Conservation (phyloP, 371 early-diverging fungal genomes). For the Lichtheimia ramosa region DNA sequence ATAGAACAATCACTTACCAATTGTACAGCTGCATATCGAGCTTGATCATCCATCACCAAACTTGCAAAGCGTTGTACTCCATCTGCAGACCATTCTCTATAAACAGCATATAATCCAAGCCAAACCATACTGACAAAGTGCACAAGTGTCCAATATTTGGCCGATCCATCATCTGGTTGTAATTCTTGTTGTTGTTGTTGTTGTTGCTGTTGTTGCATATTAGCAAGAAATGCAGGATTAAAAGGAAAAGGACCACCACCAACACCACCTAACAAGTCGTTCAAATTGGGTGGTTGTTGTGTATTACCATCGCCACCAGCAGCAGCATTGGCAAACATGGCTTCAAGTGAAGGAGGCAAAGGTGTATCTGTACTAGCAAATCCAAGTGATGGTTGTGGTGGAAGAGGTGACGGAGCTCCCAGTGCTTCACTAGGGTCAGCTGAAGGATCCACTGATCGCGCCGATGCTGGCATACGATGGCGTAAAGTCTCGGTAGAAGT, state of each 20-base stretch:
- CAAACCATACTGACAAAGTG: conserved; percentile 48
- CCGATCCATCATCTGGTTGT: conserved; percentile 26
- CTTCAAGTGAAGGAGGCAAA: conserved; percentile 6
- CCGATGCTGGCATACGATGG: conserved; percentile 3
- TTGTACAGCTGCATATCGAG: conserved; percentile 22
- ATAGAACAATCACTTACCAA: conserved; percentile 23
- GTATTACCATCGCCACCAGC: conserved; percentile 4
- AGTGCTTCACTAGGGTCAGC: conserved; percentile 43
- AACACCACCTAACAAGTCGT: conserved; percentile 16
- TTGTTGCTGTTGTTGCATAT: conserved; percentile 34
- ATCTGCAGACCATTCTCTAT: conserved; percentile 41
- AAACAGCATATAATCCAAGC: conserved; percentile 51
- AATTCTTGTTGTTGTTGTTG: conserved; percentile 10
- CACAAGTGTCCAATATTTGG: conserved; percentile 54
- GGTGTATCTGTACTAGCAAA: conserved; percentile 6
- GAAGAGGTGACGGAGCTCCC: conserved; percentile 37
- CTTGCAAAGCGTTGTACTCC: conserved; percentile 42
- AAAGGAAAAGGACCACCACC: conserved; percentile 19
- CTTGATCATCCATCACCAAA: conserved; percentile 15
- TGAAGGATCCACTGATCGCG: neutral
- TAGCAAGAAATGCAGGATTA: conserved; percentile 25
- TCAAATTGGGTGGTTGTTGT: conserved; percentile 16
- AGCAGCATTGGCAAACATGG: conserved; percentile 13
- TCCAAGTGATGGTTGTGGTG: neutral
- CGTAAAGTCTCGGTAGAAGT: conserved; percentile 15